Percentiles rank a stretch among this genome's conserved stretches.
These are phyloP conservation scores for Magnolia officinalis DNA, from an alignment of 164 flowering plant genomes.

Conservation along the genomic window DNA sequence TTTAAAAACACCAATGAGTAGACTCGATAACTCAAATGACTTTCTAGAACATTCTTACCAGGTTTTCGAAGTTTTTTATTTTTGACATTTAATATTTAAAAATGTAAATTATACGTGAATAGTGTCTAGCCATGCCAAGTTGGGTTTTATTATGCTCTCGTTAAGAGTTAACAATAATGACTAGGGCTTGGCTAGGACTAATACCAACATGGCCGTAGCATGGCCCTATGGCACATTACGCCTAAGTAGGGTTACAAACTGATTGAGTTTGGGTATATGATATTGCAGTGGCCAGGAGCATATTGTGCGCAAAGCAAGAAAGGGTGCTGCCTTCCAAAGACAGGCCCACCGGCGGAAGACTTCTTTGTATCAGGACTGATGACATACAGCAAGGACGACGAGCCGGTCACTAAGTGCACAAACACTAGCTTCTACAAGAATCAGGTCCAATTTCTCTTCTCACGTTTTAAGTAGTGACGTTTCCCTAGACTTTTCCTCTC, in stretches of 20 bases:
- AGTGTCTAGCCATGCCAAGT: too few species aligned
- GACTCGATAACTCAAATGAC: too few species aligned
- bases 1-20: too few species aligned
- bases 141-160: too few species aligned
- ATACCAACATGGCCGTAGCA: neutral
- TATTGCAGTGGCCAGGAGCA: conserved; percentile 8
- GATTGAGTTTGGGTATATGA: neutral
- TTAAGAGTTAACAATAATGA: too few species aligned
- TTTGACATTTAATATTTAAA: too few species aligned
- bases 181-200: too few species aligned
- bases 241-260: neutral
- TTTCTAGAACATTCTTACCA: too few species aligned
- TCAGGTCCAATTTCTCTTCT: neutral
- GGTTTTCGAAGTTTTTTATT: too few species aligned
- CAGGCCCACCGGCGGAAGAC: neutral
- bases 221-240: neutral
- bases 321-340: conserved; percentile 5
- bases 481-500: neutral
- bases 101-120: too few species aligned
- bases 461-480: neutral
- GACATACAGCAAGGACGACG: neutral
- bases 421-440: conserved; percentile 1
- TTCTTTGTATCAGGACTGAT: neutral
- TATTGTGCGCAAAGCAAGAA: neutral
- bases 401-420: conserved; percentile 1